phyloP scores from a whole-genome alignment of 78 protist species.

The Paratrimastix pyriformis region DNA sequence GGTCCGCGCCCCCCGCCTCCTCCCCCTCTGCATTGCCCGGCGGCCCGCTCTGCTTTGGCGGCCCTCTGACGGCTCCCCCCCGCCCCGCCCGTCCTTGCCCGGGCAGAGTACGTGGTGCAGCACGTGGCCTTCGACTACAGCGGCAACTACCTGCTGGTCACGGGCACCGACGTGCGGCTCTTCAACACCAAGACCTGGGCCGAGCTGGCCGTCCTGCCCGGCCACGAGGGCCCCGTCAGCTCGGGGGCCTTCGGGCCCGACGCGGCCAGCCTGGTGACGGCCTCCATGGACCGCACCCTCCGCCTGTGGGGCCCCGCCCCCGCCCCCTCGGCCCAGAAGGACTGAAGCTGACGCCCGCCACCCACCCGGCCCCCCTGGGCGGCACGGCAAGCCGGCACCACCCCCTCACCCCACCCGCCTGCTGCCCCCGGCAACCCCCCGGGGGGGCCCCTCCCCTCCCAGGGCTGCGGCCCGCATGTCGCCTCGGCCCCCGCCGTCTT shows the following conservation, averaged over 20 bases:
- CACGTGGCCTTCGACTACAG: slow-evolving; percentile 39
- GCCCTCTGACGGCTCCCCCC: neutral
- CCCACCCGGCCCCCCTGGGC: no score
- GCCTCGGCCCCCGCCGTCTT: no score
- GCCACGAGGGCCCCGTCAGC: slow-evolving; percentile 17
- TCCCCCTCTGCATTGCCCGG: neutral
- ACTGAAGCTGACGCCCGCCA: no score
- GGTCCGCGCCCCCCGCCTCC: no score
- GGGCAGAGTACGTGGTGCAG: slow-evolving; percentile 21
- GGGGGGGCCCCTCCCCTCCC: no score
- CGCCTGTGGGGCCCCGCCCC: no score
- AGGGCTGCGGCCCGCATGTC: no score
- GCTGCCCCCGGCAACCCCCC: no score
- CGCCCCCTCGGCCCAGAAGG: no score
- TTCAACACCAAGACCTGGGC: slow-evolving; percentile 19
- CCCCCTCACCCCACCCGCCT: no score
- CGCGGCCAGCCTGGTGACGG: slow-evolving; percentile 7
- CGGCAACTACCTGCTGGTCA: slow-evolving; percentile 50
- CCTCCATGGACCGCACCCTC: slow-evolving; percentile 26
- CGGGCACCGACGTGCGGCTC: slow-evolving; percentile 24
- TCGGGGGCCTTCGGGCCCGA: slow-evolving; percentile 26
- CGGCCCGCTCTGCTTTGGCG: neutral
- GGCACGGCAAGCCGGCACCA: no score
- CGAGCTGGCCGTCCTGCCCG: neutral
- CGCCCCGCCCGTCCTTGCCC: slow-evolving; percentile 16